Percentiles rank a stretch among this genome's conserved stretches.
Conservation (phyloP, 2,329 filamentous ascomycete species). For the Akanthomyces lecanii region DNA sequence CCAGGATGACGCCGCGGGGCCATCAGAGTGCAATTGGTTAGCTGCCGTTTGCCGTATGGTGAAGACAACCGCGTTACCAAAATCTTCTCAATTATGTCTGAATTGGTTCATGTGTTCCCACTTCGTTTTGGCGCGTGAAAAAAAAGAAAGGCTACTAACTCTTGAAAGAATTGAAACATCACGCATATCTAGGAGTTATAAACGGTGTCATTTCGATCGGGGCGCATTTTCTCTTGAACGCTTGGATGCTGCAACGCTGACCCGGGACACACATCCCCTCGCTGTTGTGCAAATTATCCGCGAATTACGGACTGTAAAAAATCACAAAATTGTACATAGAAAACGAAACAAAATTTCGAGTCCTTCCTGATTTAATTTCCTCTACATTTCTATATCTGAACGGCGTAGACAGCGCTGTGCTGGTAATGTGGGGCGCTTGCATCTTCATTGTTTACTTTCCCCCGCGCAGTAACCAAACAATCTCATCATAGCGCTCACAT, state of each 20-base stretch:
- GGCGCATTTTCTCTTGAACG: neutral
- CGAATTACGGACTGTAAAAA: neutral
- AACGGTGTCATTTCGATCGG: neutral
- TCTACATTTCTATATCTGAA: neutral
- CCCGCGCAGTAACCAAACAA: constrained; percentile 34
- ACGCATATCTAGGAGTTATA: neutral
- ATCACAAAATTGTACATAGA: neutral
- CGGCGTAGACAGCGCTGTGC: constrained; percentile 16
- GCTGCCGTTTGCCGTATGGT: constrained; percentile 40
- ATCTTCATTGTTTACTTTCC: constrained; percentile 36
- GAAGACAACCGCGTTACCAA: constrained; percentile 58
- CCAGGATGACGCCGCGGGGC: constrained; percentile 53
- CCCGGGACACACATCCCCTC: neutral
- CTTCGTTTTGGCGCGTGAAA: too few species aligned
- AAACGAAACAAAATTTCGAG: neutral
- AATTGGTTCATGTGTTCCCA: constrained; percentile 27
- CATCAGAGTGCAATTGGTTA: constrained; percentile 35
- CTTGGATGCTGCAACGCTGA: neutral
- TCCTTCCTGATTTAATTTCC: neutral
- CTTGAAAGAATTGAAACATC: neutral
- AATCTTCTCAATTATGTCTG: constrained; percentile 64
- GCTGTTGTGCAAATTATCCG: neutral
- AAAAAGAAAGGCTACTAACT: neutral
- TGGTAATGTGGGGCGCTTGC: constrained; percentile 22
- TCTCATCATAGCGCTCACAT: neutral